These are phyloP conservation scores for Neoscytalidium dimidiatum DNA, from an alignment of 2,329 filamentous ascomycete genomes.

Conservation along the genomic window DNA sequence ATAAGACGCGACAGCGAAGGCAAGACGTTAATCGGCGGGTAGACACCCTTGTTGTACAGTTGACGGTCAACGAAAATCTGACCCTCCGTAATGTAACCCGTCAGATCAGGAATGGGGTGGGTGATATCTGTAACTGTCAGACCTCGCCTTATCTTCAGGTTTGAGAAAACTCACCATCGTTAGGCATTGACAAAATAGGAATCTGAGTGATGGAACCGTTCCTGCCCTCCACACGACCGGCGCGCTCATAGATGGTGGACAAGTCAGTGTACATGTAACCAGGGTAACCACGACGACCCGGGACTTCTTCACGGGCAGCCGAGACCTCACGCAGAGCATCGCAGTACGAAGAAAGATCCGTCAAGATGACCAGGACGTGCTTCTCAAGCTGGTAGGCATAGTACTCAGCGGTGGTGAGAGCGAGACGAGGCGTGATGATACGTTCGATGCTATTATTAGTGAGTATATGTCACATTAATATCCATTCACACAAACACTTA, in stretches of 20 bases:
- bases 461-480: conserved; percentile 22
- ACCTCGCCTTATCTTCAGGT: not conserved
- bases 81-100: conserved; percentile 97
- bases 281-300: conserved; percentile 97
- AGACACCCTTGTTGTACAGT: conserved; percentile 94
- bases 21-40: conserved; percentile 97
- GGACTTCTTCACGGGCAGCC: conserved; percentile 96
- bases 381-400: conserved; percentile 99
- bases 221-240: conserved; percentile 92
- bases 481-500: conserved; percentile 50
- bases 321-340: conserved; percentile 98
- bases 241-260: conserved; percentile 99
- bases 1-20: conserved; percentile 98
- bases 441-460: conserved; percentile 76
- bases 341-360: conserved; percentile 96
- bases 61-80: conserved; percentile 97
- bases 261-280: conserved; percentile 99
- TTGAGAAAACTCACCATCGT: conserved; percentile 69
- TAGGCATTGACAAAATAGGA: conserved; percentile 98
- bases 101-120: conserved; percentile 97
- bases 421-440: conserved; percentile 98
- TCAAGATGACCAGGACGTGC: conserved; percentile 98
- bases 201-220: conserved; percentile 99
- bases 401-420: conserved; percentile 97
- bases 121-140: conserved; percentile 71